Evolutionary conservation across 2,329 filamentous ascomycete genomes (phyloP).

Genomic region (Aspergillus thermomutatus): DNA sequence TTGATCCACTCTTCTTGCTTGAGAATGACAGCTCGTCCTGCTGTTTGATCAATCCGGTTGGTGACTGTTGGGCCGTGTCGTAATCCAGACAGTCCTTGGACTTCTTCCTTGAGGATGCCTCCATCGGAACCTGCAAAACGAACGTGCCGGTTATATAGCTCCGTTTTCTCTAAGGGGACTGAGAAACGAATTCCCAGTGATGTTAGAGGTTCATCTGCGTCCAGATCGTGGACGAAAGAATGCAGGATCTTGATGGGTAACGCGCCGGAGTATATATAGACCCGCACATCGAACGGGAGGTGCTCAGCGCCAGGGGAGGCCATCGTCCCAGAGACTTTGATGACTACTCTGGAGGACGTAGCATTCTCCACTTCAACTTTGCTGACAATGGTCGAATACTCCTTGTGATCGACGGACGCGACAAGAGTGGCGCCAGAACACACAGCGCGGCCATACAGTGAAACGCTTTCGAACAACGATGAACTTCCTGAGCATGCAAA

Average conservation of each 20-base stretch:
- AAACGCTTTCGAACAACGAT: too few relatives aligned
- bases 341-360: too few relatives aligned
- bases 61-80: constrained; percentile 45
- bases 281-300: too few relatives aligned
- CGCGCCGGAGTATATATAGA: too few relatives aligned
- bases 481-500: neutral
- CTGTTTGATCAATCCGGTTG: neutral
- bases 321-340: too few relatives aligned
- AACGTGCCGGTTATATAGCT: constrained; percentile 58
- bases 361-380: too few relatives aligned
- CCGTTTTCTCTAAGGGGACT: constrained; percentile 52
- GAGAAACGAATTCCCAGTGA: constrained; percentile 27
- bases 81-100: constrained; percentile 59
- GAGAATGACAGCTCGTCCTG: constrained; percentile 43
- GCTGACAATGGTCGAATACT: too few relatives aligned
- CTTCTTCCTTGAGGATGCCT: constrained; percentile 56
- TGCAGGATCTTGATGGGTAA: too few relatives aligned
- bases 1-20: constrained; percentile 23
- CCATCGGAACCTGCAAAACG: constrained; percentile 55
- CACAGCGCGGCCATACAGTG: too few relatives aligned
- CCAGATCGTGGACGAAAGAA: neutral
- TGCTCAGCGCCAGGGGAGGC: too few relatives aligned
- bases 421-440: too few relatives aligned
- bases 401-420: too few relatives aligned
- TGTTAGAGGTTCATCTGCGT: neutral